Evolutionary conservation across 1,284 basidiomycete species (phyloP), one percentile per base, ranked within the genome.

Genomic region (Entoloma clypeatum): DNA sequence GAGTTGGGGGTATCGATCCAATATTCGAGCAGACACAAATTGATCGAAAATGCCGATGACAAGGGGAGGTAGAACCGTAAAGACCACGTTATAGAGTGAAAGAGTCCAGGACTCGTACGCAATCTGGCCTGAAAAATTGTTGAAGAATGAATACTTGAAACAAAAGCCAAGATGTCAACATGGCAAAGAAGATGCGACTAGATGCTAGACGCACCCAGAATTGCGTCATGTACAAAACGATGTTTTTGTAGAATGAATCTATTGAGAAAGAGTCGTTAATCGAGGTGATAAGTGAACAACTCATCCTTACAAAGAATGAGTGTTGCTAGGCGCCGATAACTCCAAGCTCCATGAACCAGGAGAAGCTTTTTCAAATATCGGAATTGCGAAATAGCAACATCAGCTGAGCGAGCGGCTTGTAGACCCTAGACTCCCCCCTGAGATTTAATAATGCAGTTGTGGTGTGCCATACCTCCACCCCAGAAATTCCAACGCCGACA

Each of bases 101-200:
- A 99, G 79, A 4, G 95, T 96, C 96, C 96, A 99, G 14, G 92
- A 96, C 68, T 99, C 96, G 62, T 94, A 96, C 35, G 92, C 87
- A 50, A 98, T 94, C 65, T 99, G 95, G 14, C 95, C 96, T 2
- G 94, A 98, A 67, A 98, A 99, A 58, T 93, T 95, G 72, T 96
- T 97, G 75, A 93, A 87, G 74, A 96, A 94, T 28, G 96, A 97
- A 64, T 85, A 99, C 95, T 94, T 48, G 3, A 34, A 16, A 27
- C 21, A 22, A 13, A 22, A 23, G 41, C 31, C 36, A 44, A 43
- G 28, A 41, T 19, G 31, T 25, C 23, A 25, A 14, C 22, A 35
- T 3, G 11, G 44, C 2, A 50, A 37, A 17, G 25, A 31, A 28
- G 16, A 49, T 6, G 30, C 33, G 29, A 31, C 32, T 13, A 45